Percentiles rank a stretch among this genome's conserved stretches.
phyloP scores from a whole-genome alignment of 192 early-diverging fungal species.

The Linnemannia exigua region DNA sequence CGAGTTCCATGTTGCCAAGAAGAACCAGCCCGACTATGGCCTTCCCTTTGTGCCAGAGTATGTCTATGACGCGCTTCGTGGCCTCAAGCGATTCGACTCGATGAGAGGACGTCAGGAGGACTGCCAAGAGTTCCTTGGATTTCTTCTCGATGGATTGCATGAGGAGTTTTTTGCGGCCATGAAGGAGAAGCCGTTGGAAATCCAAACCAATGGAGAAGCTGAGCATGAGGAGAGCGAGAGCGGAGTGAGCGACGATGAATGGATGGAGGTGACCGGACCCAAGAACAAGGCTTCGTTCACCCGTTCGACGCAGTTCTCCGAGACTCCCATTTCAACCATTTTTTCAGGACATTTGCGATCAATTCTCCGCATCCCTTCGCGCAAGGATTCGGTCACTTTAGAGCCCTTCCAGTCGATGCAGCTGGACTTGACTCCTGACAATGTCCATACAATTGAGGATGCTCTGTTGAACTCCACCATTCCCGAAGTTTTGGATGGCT shows the following conservation, averaged over 20 bases:
- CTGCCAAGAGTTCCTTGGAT: slow-evolving; percentile 96
- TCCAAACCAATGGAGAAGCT: slow-evolving; percentile 20
- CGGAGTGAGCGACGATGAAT: slow-evolving; percentile 67
- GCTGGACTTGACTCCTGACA: slow-evolving; percentile 84
- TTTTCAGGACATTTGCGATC: slow-evolving; percentile 90
- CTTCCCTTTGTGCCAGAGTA: slow-evolving; percentile 93
- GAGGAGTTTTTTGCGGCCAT: slow-evolving; percentile 81
- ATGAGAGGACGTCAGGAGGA: slow-evolving; percentile 93
- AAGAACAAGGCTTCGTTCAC: slow-evolving; percentile 83
- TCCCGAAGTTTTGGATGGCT: slow-evolving; percentile 89
- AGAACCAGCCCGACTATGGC: slow-evolving; percentile 64
- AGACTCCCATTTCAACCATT: slow-evolving; percentile 87
- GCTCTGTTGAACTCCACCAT: slow-evolving; percentile 84
- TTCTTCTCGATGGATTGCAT: slow-evolving; percentile 94
- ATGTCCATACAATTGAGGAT: slow-evolving; percentile 86
- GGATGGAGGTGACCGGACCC: slow-evolving; percentile 90
- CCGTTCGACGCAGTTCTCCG: slow-evolving; percentile 74
- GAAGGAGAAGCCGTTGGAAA: slow-evolving; percentile 31
- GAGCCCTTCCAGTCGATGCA: slow-evolving; percentile 93
- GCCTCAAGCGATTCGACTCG: slow-evolving; percentile 84
- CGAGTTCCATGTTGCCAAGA: slow-evolving; percentile 64
- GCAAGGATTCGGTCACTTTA: slow-evolving; percentile 84
- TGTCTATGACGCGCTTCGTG: slow-evolving; percentile 91
- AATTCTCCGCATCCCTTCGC: slow-evolving; percentile 76
- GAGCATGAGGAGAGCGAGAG: slow-evolving; percentile 40